phyloP scores from a whole-genome alignment of 441 rosid species.

The Jatropha multifida region DNA sequence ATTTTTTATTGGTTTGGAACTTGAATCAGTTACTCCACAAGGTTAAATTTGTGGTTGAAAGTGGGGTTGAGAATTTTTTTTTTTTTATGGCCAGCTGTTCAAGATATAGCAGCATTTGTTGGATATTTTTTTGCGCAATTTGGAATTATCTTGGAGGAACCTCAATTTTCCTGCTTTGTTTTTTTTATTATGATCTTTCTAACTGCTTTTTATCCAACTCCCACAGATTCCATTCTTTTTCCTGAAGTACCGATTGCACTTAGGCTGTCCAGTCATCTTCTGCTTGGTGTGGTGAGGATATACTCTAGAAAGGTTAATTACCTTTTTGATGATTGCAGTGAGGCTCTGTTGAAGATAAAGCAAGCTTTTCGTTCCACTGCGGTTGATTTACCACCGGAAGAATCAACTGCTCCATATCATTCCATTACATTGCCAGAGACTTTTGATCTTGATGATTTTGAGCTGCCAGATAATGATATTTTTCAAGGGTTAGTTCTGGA shows the following conservation, averaged over 20 bases:
- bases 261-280: constrained; percentile 95
- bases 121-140: neutral
- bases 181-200: neutral
- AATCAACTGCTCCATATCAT: constrained; percentile 98
- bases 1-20: neutral
- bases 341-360: constrained; percentile 95
- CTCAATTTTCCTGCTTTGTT: constrained; percentile 12
- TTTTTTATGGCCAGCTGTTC: too few species aligned
- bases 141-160: neutral
- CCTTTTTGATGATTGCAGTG: constrained; percentile 99
- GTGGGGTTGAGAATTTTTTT: neutral
- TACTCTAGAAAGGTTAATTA: constrained; percentile 97
- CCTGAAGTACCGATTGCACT: constrained; percentile 98
- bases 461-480: constrained; percentile 95
- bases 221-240: constrained; percentile 95
- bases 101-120: neutral
- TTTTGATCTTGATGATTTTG: constrained; percentile 99
- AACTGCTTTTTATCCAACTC: constrained; percentile 11
- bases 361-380: constrained; percentile 99
- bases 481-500: constrained; percentile 82
- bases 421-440: constrained; percentile 99
- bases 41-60: neutral
- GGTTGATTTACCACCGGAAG: constrained; percentile 99
- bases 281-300: constrained; percentile 99
- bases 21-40: neutral